These are phyloP conservation scores for Filobasidium floriforme DNA, from an alignment of 768 basidiomycete species.

Conservation along the genomic window DNA sequence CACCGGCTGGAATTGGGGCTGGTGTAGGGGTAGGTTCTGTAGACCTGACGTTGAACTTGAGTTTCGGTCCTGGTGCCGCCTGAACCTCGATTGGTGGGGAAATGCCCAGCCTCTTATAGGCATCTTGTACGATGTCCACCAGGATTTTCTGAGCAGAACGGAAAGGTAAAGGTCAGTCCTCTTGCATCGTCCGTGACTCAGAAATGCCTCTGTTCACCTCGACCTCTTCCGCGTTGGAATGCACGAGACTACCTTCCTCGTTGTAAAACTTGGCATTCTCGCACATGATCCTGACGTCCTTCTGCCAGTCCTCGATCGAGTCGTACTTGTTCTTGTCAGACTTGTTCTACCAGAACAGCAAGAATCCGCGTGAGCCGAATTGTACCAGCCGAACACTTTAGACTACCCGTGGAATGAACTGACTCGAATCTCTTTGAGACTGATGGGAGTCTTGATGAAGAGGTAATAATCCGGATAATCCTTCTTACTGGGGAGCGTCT, in stretches of 20 bases:
- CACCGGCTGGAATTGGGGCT: neutral
- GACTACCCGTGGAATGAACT: constrained; percentile 17
- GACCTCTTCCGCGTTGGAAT: constrained; percentile 37
- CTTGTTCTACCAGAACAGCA: constrained; percentile 54
- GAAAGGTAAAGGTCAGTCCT: neutral
- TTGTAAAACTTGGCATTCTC: constrained; percentile 84
- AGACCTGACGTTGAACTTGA: constrained; percentile 15
- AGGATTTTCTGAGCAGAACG: neutral
- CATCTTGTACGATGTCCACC: neutral
- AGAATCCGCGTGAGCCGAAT: constrained; percentile 51
- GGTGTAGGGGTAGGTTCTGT: neutral
- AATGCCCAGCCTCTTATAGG: neutral
- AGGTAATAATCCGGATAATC: constrained; percentile 66
- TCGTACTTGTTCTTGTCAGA: constrained; percentile 72
- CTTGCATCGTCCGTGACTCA: neutral
- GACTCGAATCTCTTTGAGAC: constrained; percentile 76
- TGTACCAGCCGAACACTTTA: constrained; percentile 51
- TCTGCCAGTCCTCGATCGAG: constrained; percentile 62
- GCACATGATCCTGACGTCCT: constrained; percentile 83
- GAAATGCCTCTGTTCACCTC: constrained; percentile 20
- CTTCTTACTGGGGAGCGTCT: constrained; percentile 73
- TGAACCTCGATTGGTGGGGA: neutral
- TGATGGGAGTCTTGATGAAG: constrained; percentile 70
- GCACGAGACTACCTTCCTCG: constrained; percentile 56
- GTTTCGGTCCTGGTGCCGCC: constrained; percentile 2